phyloP scores from a whole-genome alignment of 176 grass and related monocot species.

The Miscanthus lutarioriparius region DNA sequence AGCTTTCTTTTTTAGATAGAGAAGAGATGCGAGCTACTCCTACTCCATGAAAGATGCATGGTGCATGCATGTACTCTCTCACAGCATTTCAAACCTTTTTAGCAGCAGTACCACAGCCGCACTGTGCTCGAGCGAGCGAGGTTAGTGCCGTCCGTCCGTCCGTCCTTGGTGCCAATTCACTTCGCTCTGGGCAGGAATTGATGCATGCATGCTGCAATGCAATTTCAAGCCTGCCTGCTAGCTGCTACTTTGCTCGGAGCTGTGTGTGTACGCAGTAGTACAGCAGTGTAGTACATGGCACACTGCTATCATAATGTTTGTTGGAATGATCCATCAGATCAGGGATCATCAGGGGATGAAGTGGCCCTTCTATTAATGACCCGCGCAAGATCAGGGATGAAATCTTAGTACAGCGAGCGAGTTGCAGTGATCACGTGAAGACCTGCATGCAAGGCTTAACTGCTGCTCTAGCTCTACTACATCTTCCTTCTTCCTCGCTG shows the following conservation, averaged over 20 bases:
- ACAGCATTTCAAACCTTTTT: background rate
- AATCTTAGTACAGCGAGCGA: background rate
- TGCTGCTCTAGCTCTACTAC: no score
- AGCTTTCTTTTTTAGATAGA: no score
- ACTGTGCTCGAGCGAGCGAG: background rate
- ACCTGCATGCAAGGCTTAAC: no score
- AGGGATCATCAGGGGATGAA: background rate
- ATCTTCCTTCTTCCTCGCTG: background rate
- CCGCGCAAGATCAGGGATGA: background rate
- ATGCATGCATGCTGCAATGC: background rate
- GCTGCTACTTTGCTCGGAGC: background rate
- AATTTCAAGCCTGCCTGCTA: no score
- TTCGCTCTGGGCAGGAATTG: conserved; percentile 2
- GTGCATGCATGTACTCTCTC: background rate
- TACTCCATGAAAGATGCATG: background rate
- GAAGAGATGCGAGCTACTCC: no score
- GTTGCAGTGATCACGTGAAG: background rate
- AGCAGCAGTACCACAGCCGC: background rate
- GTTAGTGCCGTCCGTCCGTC: no score
- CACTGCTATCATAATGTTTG: background rate
- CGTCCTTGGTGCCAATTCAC: no score
- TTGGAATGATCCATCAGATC: background rate
- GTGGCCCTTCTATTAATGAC: background rate
- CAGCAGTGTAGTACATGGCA: background rate
- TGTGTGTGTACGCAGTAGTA: background rate